A percentile compares a stretch with the other conserved stretches of the same genome.
phyloP scores from a whole-genome alignment of 139 green algal species.

The Chlorella sp. region DNA sequence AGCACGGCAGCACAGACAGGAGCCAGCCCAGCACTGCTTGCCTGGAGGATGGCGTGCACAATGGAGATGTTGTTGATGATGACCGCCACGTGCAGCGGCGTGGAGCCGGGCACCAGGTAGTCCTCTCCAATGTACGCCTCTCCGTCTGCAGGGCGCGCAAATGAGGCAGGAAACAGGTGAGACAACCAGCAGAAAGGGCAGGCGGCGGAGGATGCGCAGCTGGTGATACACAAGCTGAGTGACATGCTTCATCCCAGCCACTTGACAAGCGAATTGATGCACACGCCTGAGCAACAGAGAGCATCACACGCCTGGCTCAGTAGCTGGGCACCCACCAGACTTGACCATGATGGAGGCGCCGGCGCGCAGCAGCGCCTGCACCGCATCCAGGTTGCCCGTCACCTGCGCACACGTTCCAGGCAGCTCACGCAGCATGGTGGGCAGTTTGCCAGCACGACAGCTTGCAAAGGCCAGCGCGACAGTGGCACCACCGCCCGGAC shows the following conservation, averaged over 20 bases:
- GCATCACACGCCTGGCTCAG: no score
- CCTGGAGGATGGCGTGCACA: conserved; percentile 67
- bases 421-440: no score
- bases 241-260: background rate
- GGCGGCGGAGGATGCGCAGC: no score
- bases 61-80: conserved; percentile 51
- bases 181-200: no score
- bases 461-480: no score
- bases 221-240: no score
- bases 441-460: no score
- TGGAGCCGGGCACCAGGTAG: conserved; percentile 56
- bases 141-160: conserved; percentile 14
- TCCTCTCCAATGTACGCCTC: conserved; percentile 52
- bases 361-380: conserved; percentile 53
- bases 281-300: no score
- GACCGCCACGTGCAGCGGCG: conserved; percentile 64
- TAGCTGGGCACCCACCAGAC: conserved; percentile 41
- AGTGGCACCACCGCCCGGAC: no score
- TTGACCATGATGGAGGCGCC: conserved; percentile 68
- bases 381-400: conserved; percentile 51
- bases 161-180: background rate
- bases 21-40: background rate
- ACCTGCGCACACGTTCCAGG: background rate
- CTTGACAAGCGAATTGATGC: no score
- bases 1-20: no score